Base-by-base conservation (phyloP, 352 stramenopile species). In the Salisapilia sapeloensis region DNA sequence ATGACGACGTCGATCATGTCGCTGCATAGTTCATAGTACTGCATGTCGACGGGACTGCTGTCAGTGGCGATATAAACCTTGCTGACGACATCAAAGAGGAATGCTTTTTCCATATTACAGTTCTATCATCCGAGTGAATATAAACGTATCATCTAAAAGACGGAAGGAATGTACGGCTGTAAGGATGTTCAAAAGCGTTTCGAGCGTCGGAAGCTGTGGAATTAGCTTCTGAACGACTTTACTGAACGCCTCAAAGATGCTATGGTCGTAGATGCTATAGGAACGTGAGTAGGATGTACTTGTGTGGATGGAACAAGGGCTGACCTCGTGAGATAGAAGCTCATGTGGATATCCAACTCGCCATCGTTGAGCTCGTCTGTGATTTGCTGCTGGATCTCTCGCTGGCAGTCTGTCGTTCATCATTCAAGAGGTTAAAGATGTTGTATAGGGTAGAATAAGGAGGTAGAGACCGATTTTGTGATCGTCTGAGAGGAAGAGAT, bases 1-100 rank as follows among this genome's bases (percentile, higher is more conserved):
- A 99, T 92, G 29, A 98, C 93, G 7, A 99, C 92, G 64, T 99
- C 95, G 47, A 99, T 98, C 92, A 98, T 98, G 53, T 99, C 95
- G 42, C 79, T 95, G 50, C 93, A 98, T 4, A 99, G 63, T 48
- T 99, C 95, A 33, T 98, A 97, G 17, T 69, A 87, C 56, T 91
- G 85, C 91, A 97, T 97, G 58, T 98, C 94, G 1, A 98, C 92
- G 0, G 94, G 93, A 53, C 95, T 97, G 38, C 86, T 96, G 53
- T 99, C 95, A 6, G 94, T 99, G 14, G 84, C 90, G 42, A 99
- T 96, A 60, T 99, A 98, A 19, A 99, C 67, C 50, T 98, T 98
- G 60, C 79, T 97, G n/a, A 97, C 87, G 8, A 99, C 93, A 56
- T 98, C 93, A 44, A 97, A 97, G 23, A 98, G 48, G 44, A 98